Conservation (phyloP, 805 yeast species). For the Metschnikowia reukaufii region DNA sequence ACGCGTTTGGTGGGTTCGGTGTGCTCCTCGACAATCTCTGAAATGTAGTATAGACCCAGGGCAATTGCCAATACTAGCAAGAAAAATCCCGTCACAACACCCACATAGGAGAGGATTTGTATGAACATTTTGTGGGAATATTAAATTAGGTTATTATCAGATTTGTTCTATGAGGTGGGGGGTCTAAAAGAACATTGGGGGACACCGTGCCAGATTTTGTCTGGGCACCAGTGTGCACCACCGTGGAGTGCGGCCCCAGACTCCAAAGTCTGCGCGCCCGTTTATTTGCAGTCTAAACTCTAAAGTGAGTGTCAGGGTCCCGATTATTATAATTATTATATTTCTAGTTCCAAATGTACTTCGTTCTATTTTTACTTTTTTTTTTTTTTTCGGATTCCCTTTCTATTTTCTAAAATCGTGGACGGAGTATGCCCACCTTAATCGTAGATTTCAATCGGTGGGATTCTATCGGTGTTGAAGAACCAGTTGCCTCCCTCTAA, state of each 20-base stretch:
- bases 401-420: no score
- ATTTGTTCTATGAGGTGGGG: neutral
- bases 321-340: no score
- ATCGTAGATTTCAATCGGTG: conserved; percentile 87
- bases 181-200: neutral
- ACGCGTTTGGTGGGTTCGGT: conserved; percentile 79
- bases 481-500: conserved; percentile 94
- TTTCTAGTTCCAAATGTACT: no score
- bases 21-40: conserved; percentile 93
- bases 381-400: neutral
- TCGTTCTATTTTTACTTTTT: neutral
- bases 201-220: neutral
- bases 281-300: no score
- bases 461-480: conserved; percentile 87
- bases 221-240: neutral
- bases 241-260: no score
- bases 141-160: neutral
- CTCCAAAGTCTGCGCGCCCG: no score
- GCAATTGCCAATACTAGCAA: conserved; percentile 60
- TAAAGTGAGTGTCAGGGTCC: no score
- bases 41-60: conserved; percentile 85
- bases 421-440: conserved; percentile 1
- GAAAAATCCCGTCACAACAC: conserved; percentile 39
- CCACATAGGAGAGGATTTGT: conserved; percentile 39
- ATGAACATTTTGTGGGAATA: conserved; percentile 32